A percentile compares a stretch with the other conserved stretches of the same genome.
Evolutionary conservation across 495 filamentous ascomycete species (phyloP).

Genomic region (Lasiosphaeris hirsuta): DNA sequence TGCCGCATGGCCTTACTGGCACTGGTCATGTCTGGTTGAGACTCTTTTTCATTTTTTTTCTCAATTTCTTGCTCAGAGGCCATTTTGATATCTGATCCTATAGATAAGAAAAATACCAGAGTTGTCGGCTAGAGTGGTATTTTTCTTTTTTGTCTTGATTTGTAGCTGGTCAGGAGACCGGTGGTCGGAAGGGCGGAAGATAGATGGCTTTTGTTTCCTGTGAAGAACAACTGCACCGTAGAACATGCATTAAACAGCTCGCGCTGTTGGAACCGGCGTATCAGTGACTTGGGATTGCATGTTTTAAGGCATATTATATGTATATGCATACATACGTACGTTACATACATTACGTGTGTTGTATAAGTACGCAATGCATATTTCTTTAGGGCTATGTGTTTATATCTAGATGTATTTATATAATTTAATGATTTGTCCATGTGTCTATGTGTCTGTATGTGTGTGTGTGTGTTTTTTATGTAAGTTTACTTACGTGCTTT

Average conservation of each 20-base stretch:
- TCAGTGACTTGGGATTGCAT: constrained; percentile 11
- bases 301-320: constrained; percentile 8
- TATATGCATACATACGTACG: constrained; percentile 9
- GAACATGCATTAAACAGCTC: constrained; percentile 13
- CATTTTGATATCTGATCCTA: too few relatives aligned
- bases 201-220: background rate
- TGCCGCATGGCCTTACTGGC: constrained; percentile 96
- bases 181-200: background rate
- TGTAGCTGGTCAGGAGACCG: background rate
- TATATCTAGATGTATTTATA: constrained; percentile 5
- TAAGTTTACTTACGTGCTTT: constrained; percentile 3
- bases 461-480: background rate
- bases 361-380: too few relatives aligned
- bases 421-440: background rate
- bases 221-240: constrained; percentile 7
- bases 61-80: background rate
- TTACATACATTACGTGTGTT: constrained; percentile 1
- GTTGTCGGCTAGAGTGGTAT: background rate
- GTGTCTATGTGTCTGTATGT: constrained; percentile 11
- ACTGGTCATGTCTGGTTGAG: constrained; percentile 66
- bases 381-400: background rate
- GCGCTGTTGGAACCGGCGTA: constrained; percentile 20
- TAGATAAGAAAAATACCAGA: too few relatives aligned
- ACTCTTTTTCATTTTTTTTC: background rate
- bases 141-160: constrained; percentile 12